Evolutionary conservation across 2,329 filamentous ascomycete species (phyloP), one percentile per base, ranked within the genome.

Genomic region (Epichloe sp.): DNA sequence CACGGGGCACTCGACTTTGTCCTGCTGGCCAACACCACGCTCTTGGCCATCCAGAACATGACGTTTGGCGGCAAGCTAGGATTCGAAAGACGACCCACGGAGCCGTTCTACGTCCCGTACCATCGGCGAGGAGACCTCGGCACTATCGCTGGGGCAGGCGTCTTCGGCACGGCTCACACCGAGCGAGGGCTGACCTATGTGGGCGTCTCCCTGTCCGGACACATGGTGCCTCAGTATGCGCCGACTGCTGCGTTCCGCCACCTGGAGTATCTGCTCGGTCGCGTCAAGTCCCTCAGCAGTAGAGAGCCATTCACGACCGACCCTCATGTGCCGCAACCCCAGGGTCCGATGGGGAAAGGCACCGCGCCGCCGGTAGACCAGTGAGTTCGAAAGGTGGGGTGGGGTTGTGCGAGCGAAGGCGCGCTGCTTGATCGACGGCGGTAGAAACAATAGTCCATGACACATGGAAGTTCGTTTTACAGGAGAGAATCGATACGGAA

Each of bases 11-110:
- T 85, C 17, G 86, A 88, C 68, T 85, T 76, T 61, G 73, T 85
- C 55, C 73, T 87, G 5, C 71, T 83, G 21, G 71, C 74, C 60
- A 84, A 86, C 63, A 85, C 84, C 19, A 85, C 83, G 0, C 71
- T 90, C 3, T 68, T 86, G 10, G 75, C 77, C 0, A 82, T 89
- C 54, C 85, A 90, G 63, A 90, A 89, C 69, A 87, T 88, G 81
- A 89, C 85, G 0, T 90, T 81, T 79, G 78, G 79, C 54, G 85
- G 85, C 7, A 63, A 72, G 38, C 78, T 84, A 46, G 86, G 86
- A 0, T 89, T 90, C 71, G 76, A 80, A 55, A 61, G 63, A 1
- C 64, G 67, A 0, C 86, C 85, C 0, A 62, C 62, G 2, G 74
- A 79, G 48, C 78, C 82, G 2, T 82, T 88, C 60, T 86, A 78